phyloP scores from a whole-genome alignment of 495 filamentous ascomycete species.

The Trichocladium uniseriatum region DNA sequence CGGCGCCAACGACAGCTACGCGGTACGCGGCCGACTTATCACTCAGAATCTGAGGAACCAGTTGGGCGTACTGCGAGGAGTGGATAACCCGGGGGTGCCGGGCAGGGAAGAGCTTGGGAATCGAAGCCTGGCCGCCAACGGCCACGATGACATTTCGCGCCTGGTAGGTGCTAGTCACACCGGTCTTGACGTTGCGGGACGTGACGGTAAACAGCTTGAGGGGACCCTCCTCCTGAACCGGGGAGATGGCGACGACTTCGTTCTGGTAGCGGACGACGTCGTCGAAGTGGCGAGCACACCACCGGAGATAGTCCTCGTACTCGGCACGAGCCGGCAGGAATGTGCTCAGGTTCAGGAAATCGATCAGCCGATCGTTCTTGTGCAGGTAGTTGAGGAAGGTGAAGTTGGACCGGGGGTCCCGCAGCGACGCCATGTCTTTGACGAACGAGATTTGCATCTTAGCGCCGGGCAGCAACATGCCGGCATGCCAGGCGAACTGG shows the following conservation, averaged over 20 bases:
- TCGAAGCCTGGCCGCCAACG: conserved; percentile 67
- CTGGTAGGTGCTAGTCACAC: conserved; percentile 26
- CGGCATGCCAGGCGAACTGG: conserved; percentile 82
- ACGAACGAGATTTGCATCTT: conserved; percentile 98
- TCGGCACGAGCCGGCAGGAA: conserved; percentile 81
- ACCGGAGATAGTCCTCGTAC: conserved; percentile 90
- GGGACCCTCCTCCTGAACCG: conserved; percentile 35
- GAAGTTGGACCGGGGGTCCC: conserved; percentile 82
- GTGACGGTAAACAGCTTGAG: conserved; percentile 43
- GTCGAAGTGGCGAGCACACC: conserved; percentile 78
- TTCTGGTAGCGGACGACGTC: conserved; percentile 69
- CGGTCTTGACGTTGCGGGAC: conserved; percentile 30
- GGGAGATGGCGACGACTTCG: conserved; percentile 58
- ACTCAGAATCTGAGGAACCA: conserved; percentile 49
- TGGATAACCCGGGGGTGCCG: conserved; percentile 65
- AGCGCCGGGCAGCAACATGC: conserved; percentile 87
- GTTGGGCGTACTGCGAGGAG: conserved; percentile 75
- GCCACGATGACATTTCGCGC: conserved; percentile 82
- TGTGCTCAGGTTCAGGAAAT: conserved; percentile 83
- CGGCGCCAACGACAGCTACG: conserved; percentile 77
- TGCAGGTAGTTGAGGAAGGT: conserved; percentile 94
- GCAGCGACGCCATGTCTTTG: conserved; percentile 86
- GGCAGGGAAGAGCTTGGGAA: conserved; percentile 57
- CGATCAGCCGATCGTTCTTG: conserved; percentile 63
- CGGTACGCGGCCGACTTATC: conserved; percentile 51